phyloP scores from a whole-genome alignment of 1,284 basidiomycete genomes.

The Moesziomyces aphidis region DNA sequence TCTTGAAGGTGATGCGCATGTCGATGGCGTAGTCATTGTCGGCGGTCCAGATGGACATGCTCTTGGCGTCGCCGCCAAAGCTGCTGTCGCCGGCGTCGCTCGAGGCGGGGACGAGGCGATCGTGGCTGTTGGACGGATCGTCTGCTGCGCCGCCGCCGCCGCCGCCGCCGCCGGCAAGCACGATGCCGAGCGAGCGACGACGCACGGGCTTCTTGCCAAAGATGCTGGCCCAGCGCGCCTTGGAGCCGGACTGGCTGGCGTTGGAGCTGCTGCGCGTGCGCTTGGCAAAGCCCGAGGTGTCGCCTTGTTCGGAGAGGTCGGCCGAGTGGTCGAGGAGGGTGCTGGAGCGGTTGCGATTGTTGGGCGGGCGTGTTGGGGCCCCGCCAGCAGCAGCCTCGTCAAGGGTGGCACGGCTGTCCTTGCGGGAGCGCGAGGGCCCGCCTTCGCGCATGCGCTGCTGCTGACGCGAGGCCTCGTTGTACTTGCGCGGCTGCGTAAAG shows the following conservation, averaged over 20 bases:
- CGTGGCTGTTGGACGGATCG: slow-evolving; percentile 34
- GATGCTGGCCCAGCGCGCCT: slow-evolving; percentile 42
- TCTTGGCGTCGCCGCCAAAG: slow-evolving; percentile 40
- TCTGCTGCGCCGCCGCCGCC: neutral
- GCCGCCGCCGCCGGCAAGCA: slow-evolving; percentile 9
- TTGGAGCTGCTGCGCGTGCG: slow-evolving; percentile 39
- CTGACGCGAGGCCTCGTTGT: slow-evolving; percentile 49
- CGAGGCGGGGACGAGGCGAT: slow-evolving; percentile 19
- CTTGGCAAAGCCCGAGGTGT: slow-evolving; percentile 24
- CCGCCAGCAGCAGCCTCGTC: slow-evolving; percentile 12
- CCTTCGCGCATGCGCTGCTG: slow-evolving; percentile 50
- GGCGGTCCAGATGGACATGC: slow-evolving; percentile 78
- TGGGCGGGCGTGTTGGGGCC: slow-evolving; percentile 12
- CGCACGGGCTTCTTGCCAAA: slow-evolving; percentile 46
- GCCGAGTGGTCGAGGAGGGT: slow-evolving; percentile 35
- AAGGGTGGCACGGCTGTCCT: slow-evolving; percentile 34
- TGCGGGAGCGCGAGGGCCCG: slow-evolving; percentile 32
- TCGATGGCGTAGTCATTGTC: slow-evolving; percentile 88
- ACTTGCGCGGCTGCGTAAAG: slow-evolving; percentile 47
- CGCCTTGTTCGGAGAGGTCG: slow-evolving; percentile 23
- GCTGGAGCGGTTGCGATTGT: slow-evolving; percentile 38
- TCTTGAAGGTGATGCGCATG: slow-evolving; percentile 88
- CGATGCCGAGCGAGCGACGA: slow-evolving; percentile 50
- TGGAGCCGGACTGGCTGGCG: slow-evolving; percentile 35
- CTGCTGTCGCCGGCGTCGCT: slow-evolving; percentile 46